Evolutionary conservation across 1,139 yeast species (phyloP).

Genomic region (Dujonia santamariae): DNA sequence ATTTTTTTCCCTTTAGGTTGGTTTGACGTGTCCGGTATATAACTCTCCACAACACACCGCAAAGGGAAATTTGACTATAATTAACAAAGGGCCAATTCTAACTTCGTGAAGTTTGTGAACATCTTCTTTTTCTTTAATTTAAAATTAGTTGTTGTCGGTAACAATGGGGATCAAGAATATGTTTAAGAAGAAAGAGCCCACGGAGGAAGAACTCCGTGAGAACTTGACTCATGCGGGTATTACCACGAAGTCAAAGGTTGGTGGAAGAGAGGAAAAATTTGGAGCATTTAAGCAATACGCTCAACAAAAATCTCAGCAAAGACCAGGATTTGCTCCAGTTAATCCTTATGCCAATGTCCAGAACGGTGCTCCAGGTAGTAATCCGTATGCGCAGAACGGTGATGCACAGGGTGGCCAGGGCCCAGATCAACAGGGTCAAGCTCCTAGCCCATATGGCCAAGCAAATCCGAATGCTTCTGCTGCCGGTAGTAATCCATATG

Average conservation of each 20-base stretch:
- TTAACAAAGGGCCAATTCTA: too few species aligned
- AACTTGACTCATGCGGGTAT: conserved; percentile 53
- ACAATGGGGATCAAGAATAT: conserved; percentile 48
- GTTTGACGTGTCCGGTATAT: too few species aligned
- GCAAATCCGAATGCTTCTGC: not conserved
- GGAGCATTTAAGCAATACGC: conserved; percentile 66
- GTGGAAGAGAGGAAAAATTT: conserved; percentile 50
- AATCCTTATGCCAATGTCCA: conserved; percentile 43
- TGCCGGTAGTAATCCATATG: conserved; percentile 12
- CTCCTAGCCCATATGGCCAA: conserved; percentile 10
- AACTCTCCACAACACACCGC: too few species aligned
- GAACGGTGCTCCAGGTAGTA: conserved; percentile 14
- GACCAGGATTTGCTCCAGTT: conserved; percentile 47
- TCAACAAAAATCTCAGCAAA: conserved; percentile 38
- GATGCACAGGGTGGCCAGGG: too few species aligned
- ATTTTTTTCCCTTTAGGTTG: too few species aligned
- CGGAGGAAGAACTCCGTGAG: conserved; percentile 53
- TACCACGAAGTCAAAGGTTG: conserved; percentile 34
- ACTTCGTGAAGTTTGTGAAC: too few species aligned
- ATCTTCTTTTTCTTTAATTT: too few species aligned
- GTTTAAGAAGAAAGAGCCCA: conserved; percentile 60
- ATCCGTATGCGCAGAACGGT: conserved; percentile 24
- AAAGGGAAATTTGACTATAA: too few species aligned
- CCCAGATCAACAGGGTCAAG: conserved; percentile 10
- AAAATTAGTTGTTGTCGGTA: too few species aligned